phyloP scores from a whole-genome alignment of 2,329 filamentous ascomycete genomes.

The Macrophomina pseudophaseolina region DNA sequence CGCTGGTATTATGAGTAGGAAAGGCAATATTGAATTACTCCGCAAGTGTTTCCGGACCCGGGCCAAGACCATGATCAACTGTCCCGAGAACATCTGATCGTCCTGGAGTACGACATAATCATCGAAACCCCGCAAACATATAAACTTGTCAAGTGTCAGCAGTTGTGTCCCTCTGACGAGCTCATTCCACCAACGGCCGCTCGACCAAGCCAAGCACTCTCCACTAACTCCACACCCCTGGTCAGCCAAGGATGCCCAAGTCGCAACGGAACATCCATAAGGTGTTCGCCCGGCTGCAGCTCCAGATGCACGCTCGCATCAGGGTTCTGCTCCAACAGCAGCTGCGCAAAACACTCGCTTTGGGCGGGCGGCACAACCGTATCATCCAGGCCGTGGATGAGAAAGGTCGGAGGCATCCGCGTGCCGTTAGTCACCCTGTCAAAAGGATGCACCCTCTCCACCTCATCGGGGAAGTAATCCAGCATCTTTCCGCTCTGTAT shows the following conservation, averaged over 20 bases:
- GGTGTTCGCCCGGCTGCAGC: conserved; percentile 33
- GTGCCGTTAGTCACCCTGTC: conserved; percentile 32
- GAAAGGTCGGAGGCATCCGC: conserved; percentile 37
- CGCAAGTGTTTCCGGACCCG: no score
- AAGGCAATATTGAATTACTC: no score
- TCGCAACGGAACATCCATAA: background rate
- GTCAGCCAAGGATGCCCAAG: background rate
- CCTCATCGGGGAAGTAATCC: conserved; percentile 34
- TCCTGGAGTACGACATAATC: no score
- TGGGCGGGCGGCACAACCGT: conserved; percentile 35
- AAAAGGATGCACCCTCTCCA: conserved; percentile 35
- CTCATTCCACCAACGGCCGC: no score
- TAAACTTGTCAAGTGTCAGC: no score
- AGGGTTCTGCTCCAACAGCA: conserved; percentile 29
- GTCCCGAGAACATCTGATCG: no score
- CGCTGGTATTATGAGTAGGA: no score
- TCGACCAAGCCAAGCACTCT: background rate
- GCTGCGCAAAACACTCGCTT: conserved; percentile 35
- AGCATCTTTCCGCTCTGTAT: conserved; percentile 32
- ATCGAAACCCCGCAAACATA: no score
- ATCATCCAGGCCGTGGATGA: conserved; percentile 40
- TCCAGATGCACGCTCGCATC: conserved; percentile 31
- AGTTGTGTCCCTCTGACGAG: no score
- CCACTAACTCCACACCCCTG: background rate
- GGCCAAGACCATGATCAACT: no score